Conservation (phyloP, 2,329 filamentous ascomycete species). For the Xylaria sp. region DNA sequence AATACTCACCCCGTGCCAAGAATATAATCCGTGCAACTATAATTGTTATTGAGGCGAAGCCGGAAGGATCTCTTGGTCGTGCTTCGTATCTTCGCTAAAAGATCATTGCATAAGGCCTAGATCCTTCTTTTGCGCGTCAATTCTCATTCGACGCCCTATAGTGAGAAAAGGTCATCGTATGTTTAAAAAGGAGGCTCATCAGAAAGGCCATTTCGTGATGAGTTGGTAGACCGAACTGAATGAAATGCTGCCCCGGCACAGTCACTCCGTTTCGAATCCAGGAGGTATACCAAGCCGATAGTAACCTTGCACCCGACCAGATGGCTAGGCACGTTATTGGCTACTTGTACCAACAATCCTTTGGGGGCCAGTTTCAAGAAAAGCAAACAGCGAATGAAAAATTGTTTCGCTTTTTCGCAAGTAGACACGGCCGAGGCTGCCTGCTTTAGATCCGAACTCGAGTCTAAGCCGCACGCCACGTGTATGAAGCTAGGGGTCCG, state of each 20-base stretch:
- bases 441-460: neutral
- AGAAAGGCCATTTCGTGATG: neutral
- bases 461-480: conserved; percentile 25
- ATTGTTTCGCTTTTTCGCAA: neutral
- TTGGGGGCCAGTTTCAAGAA: conserved; percentile 27
- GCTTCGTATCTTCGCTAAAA: conserved; percentile 7
- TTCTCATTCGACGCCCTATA: conserved; percentile 12
- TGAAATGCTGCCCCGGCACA: conserved; percentile 5
- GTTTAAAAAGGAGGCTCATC: conserved; percentile 12
- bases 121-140: neutral
- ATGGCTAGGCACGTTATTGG: neutral
- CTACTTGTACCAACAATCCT: neutral
- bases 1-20: neutral
- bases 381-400: neutral
- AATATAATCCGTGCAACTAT: conserved; percentile 9
- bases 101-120: conserved; percentile 6
- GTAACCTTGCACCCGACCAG: neutral
- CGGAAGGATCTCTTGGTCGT: neutral
- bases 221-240: conserved; percentile 20
- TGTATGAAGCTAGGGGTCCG: conserved; percentile 13
- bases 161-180: neutral
- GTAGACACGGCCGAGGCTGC: neutral
- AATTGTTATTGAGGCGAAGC: neutral
- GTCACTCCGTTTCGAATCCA: conserved; percentile 4
- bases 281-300: neutral